Evolutionary conservation across 331 rosid genomes (phyloP), one percentile per base, ranked within the genome.

Genomic region (Ulmus americana): DNA sequence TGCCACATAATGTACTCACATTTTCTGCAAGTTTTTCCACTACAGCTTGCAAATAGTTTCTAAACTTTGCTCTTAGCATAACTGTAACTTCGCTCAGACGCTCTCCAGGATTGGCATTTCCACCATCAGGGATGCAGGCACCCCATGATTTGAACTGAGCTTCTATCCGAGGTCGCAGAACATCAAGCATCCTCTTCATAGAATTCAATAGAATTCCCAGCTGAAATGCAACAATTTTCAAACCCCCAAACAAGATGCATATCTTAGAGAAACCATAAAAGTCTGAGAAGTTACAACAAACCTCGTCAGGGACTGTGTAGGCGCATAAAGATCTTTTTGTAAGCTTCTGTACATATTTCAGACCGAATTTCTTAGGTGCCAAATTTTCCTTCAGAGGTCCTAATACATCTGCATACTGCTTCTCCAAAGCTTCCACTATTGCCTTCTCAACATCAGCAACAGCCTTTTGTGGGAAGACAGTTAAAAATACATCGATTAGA

Each of bases 61-160:
- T 82, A 63, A 94, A 94, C 79, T 94, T 94, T 2, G 99, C 88
- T 72, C 99, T 87, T 66, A 90, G 80, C 97, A 94, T 94, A 70
- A 94, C 99, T 1, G 99, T 86, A 50, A 94, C 99, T 80, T 94
- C 99, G 56, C 97, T 94, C 53, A 94, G 97, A 71, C 92, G 85
- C 77, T 94, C 99, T 63, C 97, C 99, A 51, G 97, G 97, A 69
- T 81, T 79, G 42, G 85, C 70, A 59, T 73, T 88, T 79, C 97
- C 95, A 67, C 82, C 88, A 67, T 81, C 84, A 47, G 95, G 99
- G 76, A 94, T 79, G 83, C 90, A 90, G 46, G 90, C 84, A 72
- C 88, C 96, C 99, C 99, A 94, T 69, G 91, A 74, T 76, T 80
- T 94, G 79, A 94, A 94, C 58, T 84, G 95, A 47, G 85, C 82